A percentile compares a stretch with the other conserved stretches of the same genome.
phyloP scores from a whole-genome alignment of 1,284 basidiomycete species.

The Neonothopanus nambi region DNA sequence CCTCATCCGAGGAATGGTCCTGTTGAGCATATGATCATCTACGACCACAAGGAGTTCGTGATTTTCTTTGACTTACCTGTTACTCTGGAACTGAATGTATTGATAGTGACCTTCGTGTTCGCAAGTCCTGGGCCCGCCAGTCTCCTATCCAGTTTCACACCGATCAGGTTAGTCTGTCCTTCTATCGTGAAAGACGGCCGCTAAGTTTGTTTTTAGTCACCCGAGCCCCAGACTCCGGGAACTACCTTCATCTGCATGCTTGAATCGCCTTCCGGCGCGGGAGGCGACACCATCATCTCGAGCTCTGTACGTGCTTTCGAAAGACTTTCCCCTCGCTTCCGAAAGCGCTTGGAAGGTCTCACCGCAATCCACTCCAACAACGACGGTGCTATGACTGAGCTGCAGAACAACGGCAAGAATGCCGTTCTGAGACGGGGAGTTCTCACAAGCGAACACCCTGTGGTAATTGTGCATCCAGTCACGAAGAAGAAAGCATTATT shows the following conservation, averaged over 20 bases:
- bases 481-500: conserved; percentile 13
- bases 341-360: conserved; percentile 14
- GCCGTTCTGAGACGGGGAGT: conserved; percentile 1
- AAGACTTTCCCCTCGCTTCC: conserved; percentile 12
- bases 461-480: conserved; percentile 12
- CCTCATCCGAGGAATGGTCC: conserved; percentile 9
- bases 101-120: conserved; percentile 5
- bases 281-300: conserved; percentile 13
- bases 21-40: conserved; percentile 12
- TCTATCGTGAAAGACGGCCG: not conserved
- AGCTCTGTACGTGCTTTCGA: conserved; percentile 10
- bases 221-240: conserved; percentile 12
- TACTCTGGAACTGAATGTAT: not conserved
- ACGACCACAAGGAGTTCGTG: conserved; percentile 10
- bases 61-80: not conserved
- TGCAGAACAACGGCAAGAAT: not conserved
- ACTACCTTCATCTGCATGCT: conserved; percentile 14
- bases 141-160: conserved; percentile 8
- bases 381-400: not conserved
- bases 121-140: conserved; percentile 6
- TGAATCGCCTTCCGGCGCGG: conserved; percentile 6
- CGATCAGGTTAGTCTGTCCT: not conserved
- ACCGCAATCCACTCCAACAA: conserved; percentile 11
- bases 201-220: not conserved
- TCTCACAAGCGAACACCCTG: conserved; percentile 8